These are phyloP conservation scores for Amanita thiersii DNA, from an alignment of 768 basidiomycete species.

Conservation along the genomic window DNA sequence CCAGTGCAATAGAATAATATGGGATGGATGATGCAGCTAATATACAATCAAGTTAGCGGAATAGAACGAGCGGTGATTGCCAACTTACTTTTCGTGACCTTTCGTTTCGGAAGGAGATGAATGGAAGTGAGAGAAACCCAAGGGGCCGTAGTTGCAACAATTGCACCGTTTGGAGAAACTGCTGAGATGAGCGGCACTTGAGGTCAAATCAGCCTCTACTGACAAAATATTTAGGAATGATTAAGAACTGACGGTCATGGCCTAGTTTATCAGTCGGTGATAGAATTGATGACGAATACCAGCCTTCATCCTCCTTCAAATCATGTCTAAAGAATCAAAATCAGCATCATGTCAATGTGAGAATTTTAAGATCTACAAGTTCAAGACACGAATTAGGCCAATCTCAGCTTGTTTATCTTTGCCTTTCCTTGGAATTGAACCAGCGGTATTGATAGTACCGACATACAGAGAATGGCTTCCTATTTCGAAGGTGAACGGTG, in stretches of 20 bases:
- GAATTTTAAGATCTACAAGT: constrained; percentile 33
- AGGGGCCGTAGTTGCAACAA: constrained; percentile 23
- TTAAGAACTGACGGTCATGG: constrained; percentile 38
- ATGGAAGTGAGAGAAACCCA: constrained; percentile 14
- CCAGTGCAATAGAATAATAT: constrained; percentile 20
- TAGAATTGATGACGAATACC: constrained; percentile 40
- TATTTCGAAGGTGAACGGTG: constrained; percentile 26
- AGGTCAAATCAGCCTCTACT: constrained; percentile 5
- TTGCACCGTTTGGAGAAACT: constrained; percentile 49
- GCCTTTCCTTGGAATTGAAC: constrained; percentile 24
- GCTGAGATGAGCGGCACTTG: constrained; percentile 51
- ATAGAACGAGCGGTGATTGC: neutral
- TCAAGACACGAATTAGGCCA: constrained; percentile 43
- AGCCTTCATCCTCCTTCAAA: constrained; percentile 40
- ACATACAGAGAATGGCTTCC: constrained; percentile 31
- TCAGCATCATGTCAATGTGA: constrained; percentile 4
- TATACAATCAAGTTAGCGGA: neutral
- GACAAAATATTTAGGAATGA: neutral
- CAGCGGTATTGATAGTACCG: constrained; percentile 40
- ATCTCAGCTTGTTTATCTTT: constrained; percentile 31
- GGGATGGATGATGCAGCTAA: constrained; percentile 11
- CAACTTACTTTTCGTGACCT: constrained; percentile 12
- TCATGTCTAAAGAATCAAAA: constrained; percentile 34
- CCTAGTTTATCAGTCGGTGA: constrained; percentile 33
- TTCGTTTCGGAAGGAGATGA: constrained; percentile 34